These are phyloP conservation scores for Verticillium longisporum DNA, from an alignment of 2,329 filamentous ascomycete genomes.

Conservation along the genomic window DNA sequence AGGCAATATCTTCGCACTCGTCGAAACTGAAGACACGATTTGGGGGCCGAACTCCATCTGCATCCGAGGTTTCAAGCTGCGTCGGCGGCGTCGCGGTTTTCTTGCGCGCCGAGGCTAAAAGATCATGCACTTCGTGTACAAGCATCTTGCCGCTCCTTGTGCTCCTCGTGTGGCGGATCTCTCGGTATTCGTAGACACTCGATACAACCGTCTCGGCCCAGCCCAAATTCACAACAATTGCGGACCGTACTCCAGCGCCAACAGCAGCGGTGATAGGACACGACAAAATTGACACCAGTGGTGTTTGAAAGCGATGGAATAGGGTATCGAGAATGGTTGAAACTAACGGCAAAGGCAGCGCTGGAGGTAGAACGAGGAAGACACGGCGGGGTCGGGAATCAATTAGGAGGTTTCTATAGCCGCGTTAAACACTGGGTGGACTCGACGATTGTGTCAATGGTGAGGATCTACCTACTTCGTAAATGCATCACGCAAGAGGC, in stretches of 20 bases:
- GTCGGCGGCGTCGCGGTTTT: conserved; percentile 11
- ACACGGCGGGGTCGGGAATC: conserved; percentile 72
- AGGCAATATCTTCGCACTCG: conserved; percentile 74
- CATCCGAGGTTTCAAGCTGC: neutral
- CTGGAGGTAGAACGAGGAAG: conserved; percentile 68
- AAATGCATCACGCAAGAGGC: conserved; percentile 73
- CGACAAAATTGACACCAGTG: conserved; percentile 74
- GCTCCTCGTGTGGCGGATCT: conserved; percentile 64
- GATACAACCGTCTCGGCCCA: conserved; percentile 88
- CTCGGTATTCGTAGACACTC: conserved; percentile 83
- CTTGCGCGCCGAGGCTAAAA: conserved; percentile 40
- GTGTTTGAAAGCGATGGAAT: conserved; percentile 74
- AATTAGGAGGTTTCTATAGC: conserved; percentile 52
- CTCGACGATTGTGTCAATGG: neutral
- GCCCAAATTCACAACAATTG: conserved; percentile 80
- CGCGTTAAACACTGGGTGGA: neutral
- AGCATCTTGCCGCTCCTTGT: conserved; percentile 69
- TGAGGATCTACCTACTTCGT: conserved; percentile 49
- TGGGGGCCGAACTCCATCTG: neutral
- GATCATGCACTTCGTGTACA: conserved; percentile 59
- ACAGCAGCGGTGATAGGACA: conserved; percentile 67
- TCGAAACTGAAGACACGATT: conserved; percentile 47
- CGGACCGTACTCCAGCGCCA: conserved; percentile 78
- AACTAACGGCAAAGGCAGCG: conserved; percentile 70
- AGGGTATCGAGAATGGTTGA: conserved; percentile 69